Evolutionary conservation across 768 basidiomycete species (phyloP), one percentile per base, ranked within the genome.

Genomic region (Macrolepiota albuminosa): DNA sequence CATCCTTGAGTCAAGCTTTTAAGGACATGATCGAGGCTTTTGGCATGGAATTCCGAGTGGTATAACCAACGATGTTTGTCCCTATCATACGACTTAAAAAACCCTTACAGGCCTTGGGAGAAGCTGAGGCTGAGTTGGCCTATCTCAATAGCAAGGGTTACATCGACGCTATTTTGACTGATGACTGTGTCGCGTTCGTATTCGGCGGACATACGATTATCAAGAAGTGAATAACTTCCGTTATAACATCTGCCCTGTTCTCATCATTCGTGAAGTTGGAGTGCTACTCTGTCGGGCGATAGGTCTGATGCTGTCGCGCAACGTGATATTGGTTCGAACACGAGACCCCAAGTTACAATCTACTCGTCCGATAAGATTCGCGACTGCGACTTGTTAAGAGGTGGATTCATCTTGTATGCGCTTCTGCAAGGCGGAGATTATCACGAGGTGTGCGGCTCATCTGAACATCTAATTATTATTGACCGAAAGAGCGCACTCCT

Each of bases 381-480:
- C 1, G 78, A 87, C 8, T 70, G 58, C 1, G 78, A 87, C 8
- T 70, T 88, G 78, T 89, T 66, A 80, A 85, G 33, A 59, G 70
- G 79, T 31, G 87, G 84, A 5, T 75, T 87, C 58, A 80, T 89
- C 54, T 76, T 90, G 13, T 83, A 89, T 18, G 89, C 82, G 4
- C 76, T 91, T 5, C 73, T 91, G 21, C 77, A 81, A 10, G 89
- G 89, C 0, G 90, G 88, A 3, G 89, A 92, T 68, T 92, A 91
- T 40, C 9, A 54, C 52, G 3, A 29, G 4, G 37, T 40, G 16
- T 14, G 52, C 62, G 78, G 84, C 53, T 65, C 45, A 66, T 68
- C 67, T 26, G 24, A 10, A 26, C 9, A 26, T 39, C 21, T 9
- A 4, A 18, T 53, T 39, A 8, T 2, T 26, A 16, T 14, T 26